Conservation (phyloP, 345 rosid species). For the Euphorbia peplus region DNA sequence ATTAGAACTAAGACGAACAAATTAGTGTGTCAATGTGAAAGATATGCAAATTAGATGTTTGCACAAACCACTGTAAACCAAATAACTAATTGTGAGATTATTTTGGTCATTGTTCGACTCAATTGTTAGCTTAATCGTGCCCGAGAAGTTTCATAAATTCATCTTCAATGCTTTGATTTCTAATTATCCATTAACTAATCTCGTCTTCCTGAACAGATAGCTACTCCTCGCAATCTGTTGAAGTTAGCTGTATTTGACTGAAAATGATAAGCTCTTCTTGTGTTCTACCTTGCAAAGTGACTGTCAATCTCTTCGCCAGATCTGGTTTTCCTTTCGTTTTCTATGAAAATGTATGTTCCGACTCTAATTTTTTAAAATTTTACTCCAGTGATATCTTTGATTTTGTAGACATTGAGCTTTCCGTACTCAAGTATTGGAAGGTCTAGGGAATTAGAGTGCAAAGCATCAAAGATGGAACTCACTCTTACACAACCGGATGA, state of each 20-base stretch:
- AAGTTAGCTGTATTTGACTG: not conserved
- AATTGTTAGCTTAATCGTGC: too few relatives aligned
- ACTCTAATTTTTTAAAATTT: not conserved
- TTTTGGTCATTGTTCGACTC: too few relatives aligned
- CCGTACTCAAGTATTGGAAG: not conserved
- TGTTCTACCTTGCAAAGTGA: conserved; percentile 5
- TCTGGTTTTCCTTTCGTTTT: not conserved
- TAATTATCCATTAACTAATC: not conserved
- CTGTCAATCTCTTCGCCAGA: not conserved
- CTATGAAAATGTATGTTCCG: not conserved
- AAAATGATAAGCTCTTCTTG: conserved; percentile 6
- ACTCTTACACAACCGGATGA: conserved; percentile 71
- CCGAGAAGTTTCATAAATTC: too few relatives aligned
- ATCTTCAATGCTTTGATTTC: not conserved
- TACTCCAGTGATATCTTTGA: not conserved
- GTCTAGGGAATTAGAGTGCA: conserved; percentile 8
- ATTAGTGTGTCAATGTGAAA: too few relatives aligned
- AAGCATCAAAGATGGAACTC: conserved; percentile 53
- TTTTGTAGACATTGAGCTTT: conserved; percentile 9
- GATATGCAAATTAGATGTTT: too few relatives aligned
- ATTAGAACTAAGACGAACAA: too few relatives aligned
- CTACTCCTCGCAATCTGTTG: not conserved
- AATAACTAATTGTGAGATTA: too few relatives aligned
- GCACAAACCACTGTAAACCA: too few relatives aligned
- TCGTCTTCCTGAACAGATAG: not conserved